These are phyloP conservation scores for Blastosporella zonata DNA, from an alignment of 1,284 basidiomycete species.

Conservation along the genomic window DNA sequence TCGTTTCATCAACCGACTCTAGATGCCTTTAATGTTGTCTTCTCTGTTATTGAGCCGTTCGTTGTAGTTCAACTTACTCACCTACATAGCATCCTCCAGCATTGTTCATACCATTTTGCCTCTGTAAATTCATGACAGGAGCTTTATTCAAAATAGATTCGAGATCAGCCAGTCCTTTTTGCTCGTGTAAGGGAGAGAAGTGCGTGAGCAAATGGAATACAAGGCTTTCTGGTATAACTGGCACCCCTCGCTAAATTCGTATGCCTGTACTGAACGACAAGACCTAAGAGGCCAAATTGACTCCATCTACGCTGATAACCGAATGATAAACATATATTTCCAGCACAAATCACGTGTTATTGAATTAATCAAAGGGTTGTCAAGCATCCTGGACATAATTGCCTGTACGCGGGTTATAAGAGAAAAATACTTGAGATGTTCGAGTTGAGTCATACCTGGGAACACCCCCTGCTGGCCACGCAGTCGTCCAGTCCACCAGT, in stretches of 20 bases:
- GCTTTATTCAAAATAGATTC: conserved; percentile 17
- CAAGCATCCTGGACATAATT: conserved; percentile 53
- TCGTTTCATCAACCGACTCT: conserved; percentile 9
- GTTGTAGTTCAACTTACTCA: background rate
- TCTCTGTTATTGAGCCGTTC: background rate
- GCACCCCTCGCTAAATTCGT: too few relatives aligned
- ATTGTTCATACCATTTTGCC: conserved; percentile 11
- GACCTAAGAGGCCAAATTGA: too few relatives aligned
- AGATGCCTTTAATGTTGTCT: background rate
- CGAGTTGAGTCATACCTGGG: conserved; percentile 59
- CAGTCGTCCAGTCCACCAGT: conserved; percentile 97
- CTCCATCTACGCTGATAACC: too few relatives aligned
- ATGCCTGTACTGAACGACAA: too few relatives aligned
- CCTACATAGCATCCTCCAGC: conserved; percentile 6
- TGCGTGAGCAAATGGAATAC: background rate
- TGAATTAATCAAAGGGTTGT: conserved; percentile 2
- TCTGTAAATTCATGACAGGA: conserved; percentile 20
- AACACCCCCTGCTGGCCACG: conserved; percentile 90
- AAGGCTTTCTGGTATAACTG: too few relatives aligned
- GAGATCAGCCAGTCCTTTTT: conserved; percentile 14
- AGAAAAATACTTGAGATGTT: conserved; percentile 3
- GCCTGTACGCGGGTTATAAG: conserved; percentile 29
- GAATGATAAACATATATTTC: too few relatives aligned
- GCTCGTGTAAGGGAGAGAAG: background rate
- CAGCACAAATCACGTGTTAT: background rate